A percentile compares a stretch with the other conserved stretches of the same genome.
These are phyloP conservation scores for Sutorius australiensis DNA, from an alignment of 768 basidiomycete species.

Conservation along the genomic window DNA sequence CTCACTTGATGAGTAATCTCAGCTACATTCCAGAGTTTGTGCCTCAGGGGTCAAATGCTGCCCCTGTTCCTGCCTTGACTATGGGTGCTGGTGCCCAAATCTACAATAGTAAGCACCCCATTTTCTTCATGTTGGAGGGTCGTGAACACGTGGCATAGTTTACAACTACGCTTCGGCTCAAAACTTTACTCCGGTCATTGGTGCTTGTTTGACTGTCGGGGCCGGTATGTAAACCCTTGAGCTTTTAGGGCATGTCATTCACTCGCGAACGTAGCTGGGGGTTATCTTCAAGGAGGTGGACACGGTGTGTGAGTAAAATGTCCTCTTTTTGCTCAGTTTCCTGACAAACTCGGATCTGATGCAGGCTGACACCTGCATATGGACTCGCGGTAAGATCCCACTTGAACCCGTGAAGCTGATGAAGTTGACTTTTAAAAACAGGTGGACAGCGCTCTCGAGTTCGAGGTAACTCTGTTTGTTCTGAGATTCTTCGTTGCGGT, in stretches of 20 bases:
- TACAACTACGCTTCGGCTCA: slow-evolving; percentile 11
- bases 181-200: slow-evolving; percentile 18
- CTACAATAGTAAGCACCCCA: slow-evolving; percentile 6
- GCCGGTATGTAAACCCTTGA: slow-evolving; percentile 1
- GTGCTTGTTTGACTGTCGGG: slow-evolving; percentile 21
- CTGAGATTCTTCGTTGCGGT: neutral
- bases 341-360: neutral
- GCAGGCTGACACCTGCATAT: slow-evolving; percentile 34
- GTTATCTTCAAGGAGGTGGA: slow-evolving; percentile 50
- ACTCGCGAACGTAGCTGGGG: slow-evolving; percentile 34
- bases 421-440: slow-evolving; percentile 11
- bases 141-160: slow-evolving; percentile 2
- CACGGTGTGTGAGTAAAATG: slow-evolving; percentile 30
- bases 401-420: neutral
- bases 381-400: slow-evolving; percentile 37
- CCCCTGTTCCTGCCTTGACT: slow-evolving; percentile 15
- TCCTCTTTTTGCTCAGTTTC: neutral
- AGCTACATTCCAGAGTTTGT: slow-evolving; percentile 17
- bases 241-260: neutral
- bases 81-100: slow-evolving; percentile 19
- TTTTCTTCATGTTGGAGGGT: neutral
- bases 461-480: slow-evolving; percentile 20
- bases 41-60: slow-evolving; percentile 13
- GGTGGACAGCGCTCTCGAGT: slow-evolving; percentile 47
- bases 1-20: slow-evolving; percentile 14